Base-by-base conservation (phyloP, 192 early-diverging fungal species). In the Chytriomyces confervae region DNA sequence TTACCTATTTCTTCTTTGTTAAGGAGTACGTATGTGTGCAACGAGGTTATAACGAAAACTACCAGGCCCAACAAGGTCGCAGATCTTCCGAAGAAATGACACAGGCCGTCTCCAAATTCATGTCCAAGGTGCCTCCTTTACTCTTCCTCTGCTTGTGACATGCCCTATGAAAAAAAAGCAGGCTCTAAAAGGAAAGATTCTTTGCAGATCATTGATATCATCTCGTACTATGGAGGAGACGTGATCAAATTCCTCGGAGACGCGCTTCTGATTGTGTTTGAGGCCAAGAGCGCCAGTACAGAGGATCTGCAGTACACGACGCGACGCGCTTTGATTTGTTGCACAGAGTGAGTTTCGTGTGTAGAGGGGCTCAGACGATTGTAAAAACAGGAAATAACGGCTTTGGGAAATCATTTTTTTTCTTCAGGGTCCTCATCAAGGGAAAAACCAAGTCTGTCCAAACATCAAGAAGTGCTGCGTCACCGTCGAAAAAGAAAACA, bases 231-330 rank as follows among this genome's bases (percentile, higher is more conserved):
- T 48, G 69, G 63, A 18, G 78, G 78, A 18, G 78, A 79, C 51
- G 72, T 79, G 27, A 79, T 79, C 49, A 79, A 79, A 57, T 79
- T 79, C 48, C 72, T 79, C 18, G 78, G 78, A 16, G 78, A 79
- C 62, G 78, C 78, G 50, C 65, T 79, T 24, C 49, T 79, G 70
- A 66, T 79, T 57, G 63, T 68, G 3, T 79, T 79, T 65, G 78
- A 79, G 63, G 46, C 71, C 8, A 64, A 75, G 10, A 66, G 78
- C 9, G 64, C 18, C 10, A 68, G 50, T 49, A 23, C 18, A 24
- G 50, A 62, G 13, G 77, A 79, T 73, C 27, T 79, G 72, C 61
- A 65, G 27, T 66, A 79, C 23, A 73, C 78, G 6, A 61, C 72
- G 47, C 46, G 78, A 16, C 16, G 72, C 36, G 71, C 71, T 6